Conservation (phyloP, 768 basidiomycete genomes). For the Tulasnella sp. region DNA sequence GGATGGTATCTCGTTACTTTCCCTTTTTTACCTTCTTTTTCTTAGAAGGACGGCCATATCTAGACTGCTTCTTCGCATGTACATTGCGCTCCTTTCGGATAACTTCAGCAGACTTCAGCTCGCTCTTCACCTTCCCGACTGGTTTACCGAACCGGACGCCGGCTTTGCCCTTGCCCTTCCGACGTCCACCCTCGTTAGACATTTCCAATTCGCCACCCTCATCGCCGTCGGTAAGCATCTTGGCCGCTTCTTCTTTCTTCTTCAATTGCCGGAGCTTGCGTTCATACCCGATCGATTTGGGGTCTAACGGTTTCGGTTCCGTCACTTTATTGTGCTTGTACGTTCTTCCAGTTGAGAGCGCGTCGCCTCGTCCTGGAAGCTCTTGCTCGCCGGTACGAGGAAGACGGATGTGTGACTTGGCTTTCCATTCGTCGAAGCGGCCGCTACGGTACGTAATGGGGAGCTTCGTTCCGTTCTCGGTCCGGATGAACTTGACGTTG, state of each 20-base stretch:
- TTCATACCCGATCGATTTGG: conserved; percentile 57
- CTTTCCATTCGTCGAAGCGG: conserved; percentile 90
- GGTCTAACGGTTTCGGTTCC: conserved; percentile 66
- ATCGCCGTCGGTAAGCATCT: conserved; percentile 18
- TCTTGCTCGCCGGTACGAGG: conserved; percentile 80
- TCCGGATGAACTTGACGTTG: conserved; percentile 85
- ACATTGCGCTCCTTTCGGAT: conserved; percentile 65
- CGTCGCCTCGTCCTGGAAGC: conserved; percentile 25
- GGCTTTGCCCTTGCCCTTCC: conserved; percentile 42
- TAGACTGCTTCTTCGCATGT: conserved; percentile 52
- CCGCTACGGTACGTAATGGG: conserved; percentile 90
- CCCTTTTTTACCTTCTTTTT: conserved; percentile 35
- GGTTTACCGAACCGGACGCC: background rate
- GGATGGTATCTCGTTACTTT: background rate
- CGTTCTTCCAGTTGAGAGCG: conserved; percentile 33
- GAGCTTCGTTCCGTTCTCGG: conserved; percentile 81
- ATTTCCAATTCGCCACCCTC: conserved; percentile 30
- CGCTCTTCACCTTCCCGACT: conserved; percentile 53
- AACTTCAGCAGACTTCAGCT: conserved; percentile 78
- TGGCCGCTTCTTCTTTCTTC: conserved; percentile 37
- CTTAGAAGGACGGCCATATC: conserved; percentile 62
- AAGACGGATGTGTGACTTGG: conserved; percentile 55
- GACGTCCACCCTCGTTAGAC: conserved; percentile 29
- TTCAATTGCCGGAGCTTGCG: conserved; percentile 51
- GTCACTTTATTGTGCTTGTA: conserved; percentile 61